Conservation (phyloP, 768 basidiomycete species). For the Mycena vitilis region DNA sequence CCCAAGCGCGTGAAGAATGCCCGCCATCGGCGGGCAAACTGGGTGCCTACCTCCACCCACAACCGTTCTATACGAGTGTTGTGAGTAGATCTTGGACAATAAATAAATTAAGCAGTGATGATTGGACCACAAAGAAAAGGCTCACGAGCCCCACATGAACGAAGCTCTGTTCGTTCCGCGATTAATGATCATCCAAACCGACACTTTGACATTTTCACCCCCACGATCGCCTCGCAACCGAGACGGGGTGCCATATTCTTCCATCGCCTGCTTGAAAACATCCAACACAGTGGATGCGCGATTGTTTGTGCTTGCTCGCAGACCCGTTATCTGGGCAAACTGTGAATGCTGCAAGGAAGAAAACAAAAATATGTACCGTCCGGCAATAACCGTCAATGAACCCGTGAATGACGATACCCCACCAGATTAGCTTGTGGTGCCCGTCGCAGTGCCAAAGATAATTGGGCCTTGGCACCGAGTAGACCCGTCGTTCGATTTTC, state of each 20-base stretch:
- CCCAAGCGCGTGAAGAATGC: too few relatives aligned
- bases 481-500: constrained; percentile 28
- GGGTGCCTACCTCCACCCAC: too few relatives aligned
- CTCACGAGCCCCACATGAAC: constrained; percentile 50
- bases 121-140: not conserved
- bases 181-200: constrained; percentile 48
- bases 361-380: too few relatives aligned
- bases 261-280: constrained; percentile 40
- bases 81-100: too few relatives aligned
- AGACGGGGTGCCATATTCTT: constrained; percentile 44
- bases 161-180: constrained; percentile 44
- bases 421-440: constrained; percentile 37
- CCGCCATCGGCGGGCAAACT: too few relatives aligned
- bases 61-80: too few relatives aligned
- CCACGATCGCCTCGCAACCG: constrained; percentile 47
- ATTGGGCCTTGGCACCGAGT: constrained; percentile 38
- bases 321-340: constrained; percentile 37
- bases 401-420: constrained; percentile 27
- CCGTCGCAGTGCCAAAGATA: constrained; percentile 38
- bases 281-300: constrained; percentile 42
- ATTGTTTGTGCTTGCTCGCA: constrained; percentile 45
- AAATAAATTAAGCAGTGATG: not conserved
- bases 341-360: too few relatives aligned
- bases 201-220: constrained; percentile 48
- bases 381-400: too few relatives aligned